phyloP scores from a whole-genome alignment of 495 filamentous ascomycete genomes.

The Aspergillus diversus region DNA sequence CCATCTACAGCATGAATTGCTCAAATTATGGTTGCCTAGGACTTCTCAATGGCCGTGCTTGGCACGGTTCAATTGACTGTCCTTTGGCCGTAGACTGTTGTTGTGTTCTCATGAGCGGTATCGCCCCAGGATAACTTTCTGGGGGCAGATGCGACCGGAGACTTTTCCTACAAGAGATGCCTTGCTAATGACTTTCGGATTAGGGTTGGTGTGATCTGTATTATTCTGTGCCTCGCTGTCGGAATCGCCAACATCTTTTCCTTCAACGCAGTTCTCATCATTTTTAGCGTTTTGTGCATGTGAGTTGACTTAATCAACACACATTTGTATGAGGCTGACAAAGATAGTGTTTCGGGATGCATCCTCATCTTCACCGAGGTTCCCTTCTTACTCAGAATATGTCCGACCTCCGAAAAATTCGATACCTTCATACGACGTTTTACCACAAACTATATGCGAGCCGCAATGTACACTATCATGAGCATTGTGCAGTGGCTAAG shows the following conservation, averaged over 20 bases:
- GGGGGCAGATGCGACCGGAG: too few relatives aligned
- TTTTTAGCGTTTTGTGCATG: constrained; percentile 86
- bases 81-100: not conserved
- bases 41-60: constrained; percentile 24
- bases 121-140: too few relatives aligned
- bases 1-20: not conserved
- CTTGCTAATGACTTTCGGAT: constrained; percentile 10
- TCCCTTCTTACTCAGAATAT: constrained; percentile 94
- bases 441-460: constrained; percentile 96
- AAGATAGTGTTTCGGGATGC: constrained; percentile 70
- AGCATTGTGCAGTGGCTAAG: constrained; percentile 83
- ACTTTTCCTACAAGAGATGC: constrained; percentile 6
- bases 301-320: constrained; percentile 49
- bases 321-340: constrained; percentile 19
- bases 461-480: constrained; percentile 84
- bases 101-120: too few relatives aligned
- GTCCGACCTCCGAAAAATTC: constrained; percentile 88
- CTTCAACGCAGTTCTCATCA: constrained; percentile 63
- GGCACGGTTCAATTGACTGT: constrained; percentile 19
- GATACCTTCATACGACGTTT: constrained; percentile 89
- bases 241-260: constrained; percentile 92
- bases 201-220: constrained; percentile 93
- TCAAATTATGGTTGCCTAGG: constrained; percentile 29
- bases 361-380: constrained; percentile 97
- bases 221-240: constrained; percentile 92